Conservation (phyloP, 2,329 filamentous ascomycete species). For the Aspergillus costaricaensis region DNA sequence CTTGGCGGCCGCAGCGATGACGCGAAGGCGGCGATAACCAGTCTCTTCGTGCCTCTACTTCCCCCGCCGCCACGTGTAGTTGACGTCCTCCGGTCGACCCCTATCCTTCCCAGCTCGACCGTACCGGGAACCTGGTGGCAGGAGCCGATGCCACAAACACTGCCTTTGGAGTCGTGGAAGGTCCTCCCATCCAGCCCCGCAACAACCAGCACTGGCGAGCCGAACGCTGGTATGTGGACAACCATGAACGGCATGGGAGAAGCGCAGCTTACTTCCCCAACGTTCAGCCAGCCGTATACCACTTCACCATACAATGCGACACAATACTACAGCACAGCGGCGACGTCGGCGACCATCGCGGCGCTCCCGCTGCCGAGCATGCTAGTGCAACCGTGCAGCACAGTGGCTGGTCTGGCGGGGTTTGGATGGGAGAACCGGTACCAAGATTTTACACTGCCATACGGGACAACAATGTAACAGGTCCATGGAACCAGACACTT, state of each 20-base stretch:
- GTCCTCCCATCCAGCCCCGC: slow-evolving; percentile 86
- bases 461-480: slow-evolving; percentile 72
- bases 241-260: slow-evolving; percentile 71
- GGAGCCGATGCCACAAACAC: slow-evolving; percentile 66
- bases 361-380: slow-evolving; percentile 82
- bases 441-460: slow-evolving; percentile 74
- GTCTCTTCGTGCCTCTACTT: slow-evolving; percentile 80
- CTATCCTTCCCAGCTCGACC: slow-evolving; percentile 81
- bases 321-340: slow-evolving; percentile 77
- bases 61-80: slow-evolving; percentile 85
- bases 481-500: slow-evolving; percentile 36
- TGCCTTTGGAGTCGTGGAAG: slow-evolving; percentile 83
- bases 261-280: slow-evolving; percentile 72
- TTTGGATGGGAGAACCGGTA: slow-evolving; percentile 82
- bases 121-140: slow-evolving; percentile 78
- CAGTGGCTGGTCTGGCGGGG: slow-evolving; percentile 71
- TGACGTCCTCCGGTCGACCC: slow-evolving; percentile 83
- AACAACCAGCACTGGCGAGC: slow-evolving; percentile 70
- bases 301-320: slow-evolving; percentile 63
- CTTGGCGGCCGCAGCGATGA: slow-evolving; percentile 89
- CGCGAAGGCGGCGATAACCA: slow-evolving; percentile 83
- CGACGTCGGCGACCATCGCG: slow-evolving; percentile 72
- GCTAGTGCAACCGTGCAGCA: slow-evolving; percentile 79
- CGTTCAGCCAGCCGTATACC: slow-evolving; percentile 76
- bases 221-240: slow-evolving; percentile 73